Base-by-base conservation (phyloP, 1,284 basidiomycete species). In the Phellopilus nigrolimitatus region DNA sequence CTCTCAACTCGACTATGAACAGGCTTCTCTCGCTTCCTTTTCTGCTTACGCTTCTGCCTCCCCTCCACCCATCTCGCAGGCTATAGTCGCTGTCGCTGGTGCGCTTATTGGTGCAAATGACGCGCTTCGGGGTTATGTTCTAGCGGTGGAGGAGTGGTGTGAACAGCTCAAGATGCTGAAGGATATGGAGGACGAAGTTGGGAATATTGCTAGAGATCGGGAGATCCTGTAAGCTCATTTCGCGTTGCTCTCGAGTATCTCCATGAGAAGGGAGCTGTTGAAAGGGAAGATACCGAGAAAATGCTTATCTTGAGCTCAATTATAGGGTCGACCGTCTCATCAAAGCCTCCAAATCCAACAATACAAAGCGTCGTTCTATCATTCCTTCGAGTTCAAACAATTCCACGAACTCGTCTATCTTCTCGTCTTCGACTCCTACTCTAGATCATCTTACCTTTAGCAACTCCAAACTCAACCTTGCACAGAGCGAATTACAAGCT, bases 401-500 rank as follows among this genome's bases (percentile, higher is more conserved):
- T 51, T 66, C 49, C 15, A 66, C 61, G 51, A 74, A 52, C 63
- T 67, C 63, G 13, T 73, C 65, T 33, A 63, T 60, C 56, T 68
- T 61, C 31, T 68, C 61, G 45, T 68, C 65, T 1, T 61, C 64
- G 5, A 63, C 65, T 10, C 69, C 71, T 13, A 63, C 70, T 3
- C 24, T 61, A 2, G 51, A 54, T 24, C 53, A 54, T 8, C 41
- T 67, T 3, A 60, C 53, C 3, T 51, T 57, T 9, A 62, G 62
- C 52, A 68, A 69, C 9, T 59, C 68, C 21, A 89, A 86, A 62
- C 73, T 90, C 8, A 70, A 71, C 0, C 65, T 75, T 1, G 86
- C 86, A 0, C 88, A 90, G 57, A 70, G 80, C 0, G 83, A 89
- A 57, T 68, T 90, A 13, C 84, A 88, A 57, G 88, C 84, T 6